phyloP scores from a whole-genome alignment of 202 grass and related monocot genomes.

The Zoysia matrella region DNA sequence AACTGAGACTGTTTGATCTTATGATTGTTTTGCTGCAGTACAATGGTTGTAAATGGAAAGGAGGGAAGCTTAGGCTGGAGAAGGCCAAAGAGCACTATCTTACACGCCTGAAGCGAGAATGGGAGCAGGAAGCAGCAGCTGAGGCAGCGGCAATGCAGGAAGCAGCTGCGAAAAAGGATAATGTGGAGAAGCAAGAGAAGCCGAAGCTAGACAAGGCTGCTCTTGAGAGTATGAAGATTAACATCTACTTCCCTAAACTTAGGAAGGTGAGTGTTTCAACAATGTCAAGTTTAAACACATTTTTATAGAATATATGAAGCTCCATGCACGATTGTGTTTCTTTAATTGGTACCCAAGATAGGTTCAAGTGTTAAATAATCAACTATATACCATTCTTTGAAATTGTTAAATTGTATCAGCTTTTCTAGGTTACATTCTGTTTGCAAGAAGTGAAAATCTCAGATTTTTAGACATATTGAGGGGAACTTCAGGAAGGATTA shows the following conservation, averaged over 20 bases:
- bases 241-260: slow-evolving; percentile 83
- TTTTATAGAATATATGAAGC: neutral
- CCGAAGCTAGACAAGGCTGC: slow-evolving; percentile 36
- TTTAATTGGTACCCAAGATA: neutral
- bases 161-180: slow-evolving; percentile 4
- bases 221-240: slow-evolving; percentile 59
- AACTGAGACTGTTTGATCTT: slow-evolving; percentile 10
- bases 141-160: slow-evolving; percentile 21
- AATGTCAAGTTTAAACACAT: no score
- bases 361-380: neutral
- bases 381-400: neutral
- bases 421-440: slow-evolving; percentile 4
- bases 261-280: slow-evolving; percentile 62
- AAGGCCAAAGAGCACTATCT: slow-evolving; percentile 97
- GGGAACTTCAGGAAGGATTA: neutral
- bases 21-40: slow-evolving; percentile 62
- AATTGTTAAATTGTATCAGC: neutral
- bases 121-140: slow-evolving; percentile 59
- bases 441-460: neutral
- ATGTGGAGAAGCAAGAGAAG: slow-evolving; percentile 45
- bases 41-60: slow-evolving; percentile 98
- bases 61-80: slow-evolving; percentile 76
- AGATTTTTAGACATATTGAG: neutral
- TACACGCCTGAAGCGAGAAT: slow-evolving; percentile 70
- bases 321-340: neutral